Evolutionary conservation across 2,329 filamentous ascomycete species (phyloP), one percentile per base, ranked within the genome.

Genomic region (Penicillium brasilianum): DNA sequence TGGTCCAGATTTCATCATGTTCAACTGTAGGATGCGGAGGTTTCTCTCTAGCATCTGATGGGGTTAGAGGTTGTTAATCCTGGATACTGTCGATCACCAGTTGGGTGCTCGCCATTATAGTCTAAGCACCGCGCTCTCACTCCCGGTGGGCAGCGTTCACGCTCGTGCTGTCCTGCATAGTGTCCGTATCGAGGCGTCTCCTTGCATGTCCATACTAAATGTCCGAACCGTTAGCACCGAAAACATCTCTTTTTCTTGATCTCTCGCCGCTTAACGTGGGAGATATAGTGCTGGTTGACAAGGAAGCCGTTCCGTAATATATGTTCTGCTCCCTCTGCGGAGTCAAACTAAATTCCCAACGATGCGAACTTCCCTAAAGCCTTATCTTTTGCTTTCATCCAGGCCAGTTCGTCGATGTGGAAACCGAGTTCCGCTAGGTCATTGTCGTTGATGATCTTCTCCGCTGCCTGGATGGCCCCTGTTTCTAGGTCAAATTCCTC

Each of bases 301-400:
- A 73, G 20, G 1, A 74, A 51, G 14, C 67, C 54, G 20, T 71
- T 66, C 2, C 57, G 57, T 2, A 72, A 62, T 0, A 69, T 64
- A 32, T 28, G 64, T 60, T 71, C 64, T 25, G 69, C 70, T 46
- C 59, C 68, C 48, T 72, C 62, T 34, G 51, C 36, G 3, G 60
- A 66, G 55, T 75, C 52, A 11, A 75, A 62, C 67, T 61, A 74
- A 55, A 71, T 69, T 13, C 64, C 69, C 3, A 71, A 49, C 1
- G 62, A 71, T 25, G 61, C 67, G 11, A 64, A 69, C 18, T 48
- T 64, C 11, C 67, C 68, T 3, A 74, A 32, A 0, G 49, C 34
- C 20, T 62, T 69, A 55, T 71, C 72, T 37, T 55, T 71, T 50
- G 59, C 67, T 58, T 71, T 72, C 4, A 71, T 57, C 69, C 62